These are phyloP conservation scores for Coemansia guatemalensis DNA, from an alignment of 192 early-diverging fungal species.

Conservation along the genomic window DNA sequence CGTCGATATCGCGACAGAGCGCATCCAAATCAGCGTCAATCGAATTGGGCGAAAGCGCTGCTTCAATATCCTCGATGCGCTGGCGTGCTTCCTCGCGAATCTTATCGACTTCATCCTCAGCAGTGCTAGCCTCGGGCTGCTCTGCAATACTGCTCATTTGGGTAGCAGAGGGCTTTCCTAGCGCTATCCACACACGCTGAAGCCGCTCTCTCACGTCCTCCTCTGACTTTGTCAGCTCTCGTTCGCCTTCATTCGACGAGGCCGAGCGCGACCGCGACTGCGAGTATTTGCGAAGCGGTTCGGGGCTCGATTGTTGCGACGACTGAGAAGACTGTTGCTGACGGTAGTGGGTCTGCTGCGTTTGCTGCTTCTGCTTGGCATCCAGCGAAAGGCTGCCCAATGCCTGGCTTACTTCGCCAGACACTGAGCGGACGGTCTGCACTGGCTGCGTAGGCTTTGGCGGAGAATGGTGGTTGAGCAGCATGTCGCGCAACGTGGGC, in stretches of 20 bases:
- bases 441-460: constrained; percentile 11
- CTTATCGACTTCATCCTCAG: background rate
- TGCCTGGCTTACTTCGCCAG: constrained; percentile 9
- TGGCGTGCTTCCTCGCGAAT: constrained; percentile 8
- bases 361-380: constrained; percentile 16
- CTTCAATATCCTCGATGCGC: constrained; percentile 20
- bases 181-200: constrained; percentile 37
- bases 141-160: constrained; percentile 9
- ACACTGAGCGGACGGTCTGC: constrained; percentile 9
- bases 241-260: constrained; percentile 23
- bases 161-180: constrained; percentile 4
- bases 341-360: background rate
- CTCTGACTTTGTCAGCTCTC: constrained; percentile 31
- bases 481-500: constrained; percentile 47
- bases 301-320: constrained; percentile 29
- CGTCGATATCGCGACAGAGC: constrained; percentile 36
- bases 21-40: constrained; percentile 24
- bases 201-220: constrained; percentile 44
- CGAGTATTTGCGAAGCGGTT: constrained; percentile 6
- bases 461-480: constrained; percentile 34
- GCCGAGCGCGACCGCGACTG: constrained; percentile 19
- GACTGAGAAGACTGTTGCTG: constrained; percentile 14
- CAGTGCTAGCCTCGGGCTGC: constrained; percentile 7
- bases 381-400: constrained; percentile 29
- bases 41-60: constrained; percentile 15